Percentiles rank a stretch among this genome's conserved stretches.
These are phyloP conservation scores for Penicillium maclennaniae DNA, from an alignment of 495 filamentous ascomycete species.

Conservation along the genomic window DNA sequence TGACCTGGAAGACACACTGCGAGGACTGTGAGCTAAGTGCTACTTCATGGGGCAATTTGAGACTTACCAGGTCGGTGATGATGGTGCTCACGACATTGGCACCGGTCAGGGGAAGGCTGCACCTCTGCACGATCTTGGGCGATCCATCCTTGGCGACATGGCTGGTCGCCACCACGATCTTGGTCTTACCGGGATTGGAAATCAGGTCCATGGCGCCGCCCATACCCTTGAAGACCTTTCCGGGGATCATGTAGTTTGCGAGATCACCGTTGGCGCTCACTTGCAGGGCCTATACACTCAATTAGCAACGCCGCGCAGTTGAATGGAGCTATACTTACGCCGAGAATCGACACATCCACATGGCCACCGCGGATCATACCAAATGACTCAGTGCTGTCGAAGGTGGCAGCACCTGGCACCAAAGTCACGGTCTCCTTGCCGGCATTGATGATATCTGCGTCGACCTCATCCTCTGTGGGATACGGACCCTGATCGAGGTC, in stretches of 20 bases:
- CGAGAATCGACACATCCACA: constrained; percentile 85
- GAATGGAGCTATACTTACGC: constrained; percentile 33
- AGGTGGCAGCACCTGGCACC: constrained; percentile 71
- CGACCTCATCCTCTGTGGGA: constrained; percentile 70
- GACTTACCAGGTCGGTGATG: constrained; percentile 81
- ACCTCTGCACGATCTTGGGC: constrained; percentile 82
- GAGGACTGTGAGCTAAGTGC: not conserved
- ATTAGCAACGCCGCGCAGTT: not conserved
- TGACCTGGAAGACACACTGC: constrained; percentile 81
- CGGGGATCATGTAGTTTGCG: constrained; percentile 89
- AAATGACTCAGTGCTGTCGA: constrained; percentile 84
- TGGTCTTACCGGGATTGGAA: constrained; percentile 75
- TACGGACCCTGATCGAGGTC: constrained; percentile 63
- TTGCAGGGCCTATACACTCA: constrained; percentile 64
- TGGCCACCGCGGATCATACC: constrained; percentile 89
- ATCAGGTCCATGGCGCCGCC: constrained; percentile 96
- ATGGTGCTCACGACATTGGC: constrained; percentile 81
- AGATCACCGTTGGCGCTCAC: constrained; percentile 78
- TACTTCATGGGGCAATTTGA: not conserved
- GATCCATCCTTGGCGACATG: constrained; percentile 87
- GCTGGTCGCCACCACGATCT: constrained; percentile 91
- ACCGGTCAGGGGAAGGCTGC: constrained; percentile 81
- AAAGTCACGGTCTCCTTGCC: constrained; percentile 93
- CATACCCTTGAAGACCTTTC: constrained; percentile 88
- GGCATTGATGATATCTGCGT: constrained; percentile 89